These are phyloP conservation scores for Emmonsia crescens DNA, from an alignment of 2,329 filamentous ascomycete species.

Conservation along the genomic window DNA sequence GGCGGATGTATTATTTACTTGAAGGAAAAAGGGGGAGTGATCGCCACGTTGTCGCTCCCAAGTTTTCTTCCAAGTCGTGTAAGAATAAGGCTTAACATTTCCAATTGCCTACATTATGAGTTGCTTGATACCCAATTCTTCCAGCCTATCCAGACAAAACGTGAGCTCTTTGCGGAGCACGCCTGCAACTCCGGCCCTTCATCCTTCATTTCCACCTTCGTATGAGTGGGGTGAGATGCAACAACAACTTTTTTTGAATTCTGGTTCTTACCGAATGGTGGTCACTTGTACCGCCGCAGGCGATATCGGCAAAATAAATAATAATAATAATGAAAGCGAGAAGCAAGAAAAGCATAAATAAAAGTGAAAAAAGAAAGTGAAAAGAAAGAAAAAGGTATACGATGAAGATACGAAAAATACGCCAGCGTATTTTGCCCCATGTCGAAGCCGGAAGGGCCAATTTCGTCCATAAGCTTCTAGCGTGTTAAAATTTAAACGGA, in stretches of 20 bases:
- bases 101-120: neutral
- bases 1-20: neutral
- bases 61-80: neutral
- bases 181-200: neutral
- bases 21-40: neutral
- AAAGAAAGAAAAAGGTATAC: neutral
- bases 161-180: neutral
- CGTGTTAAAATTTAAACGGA: neutral
- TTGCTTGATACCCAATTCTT: neutral
- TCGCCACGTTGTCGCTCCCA: neutral
- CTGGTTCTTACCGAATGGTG: neutral
- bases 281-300: neutral
- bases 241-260: neutral
- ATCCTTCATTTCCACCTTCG: neutral
- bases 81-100: neutral
- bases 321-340: neutral
- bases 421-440: neutral
- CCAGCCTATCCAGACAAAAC: neutral
- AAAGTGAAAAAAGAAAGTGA: neutral
- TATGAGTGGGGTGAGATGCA: neutral
- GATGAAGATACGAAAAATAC: neutral
- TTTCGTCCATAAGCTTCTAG: conserved; percentile 1
- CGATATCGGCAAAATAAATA: neutral
- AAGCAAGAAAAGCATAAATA: neutral
- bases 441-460: neutral